phyloP scores from a whole-genome alignment of 441 rosid species.

The Eruca vesicaria region DNA sequence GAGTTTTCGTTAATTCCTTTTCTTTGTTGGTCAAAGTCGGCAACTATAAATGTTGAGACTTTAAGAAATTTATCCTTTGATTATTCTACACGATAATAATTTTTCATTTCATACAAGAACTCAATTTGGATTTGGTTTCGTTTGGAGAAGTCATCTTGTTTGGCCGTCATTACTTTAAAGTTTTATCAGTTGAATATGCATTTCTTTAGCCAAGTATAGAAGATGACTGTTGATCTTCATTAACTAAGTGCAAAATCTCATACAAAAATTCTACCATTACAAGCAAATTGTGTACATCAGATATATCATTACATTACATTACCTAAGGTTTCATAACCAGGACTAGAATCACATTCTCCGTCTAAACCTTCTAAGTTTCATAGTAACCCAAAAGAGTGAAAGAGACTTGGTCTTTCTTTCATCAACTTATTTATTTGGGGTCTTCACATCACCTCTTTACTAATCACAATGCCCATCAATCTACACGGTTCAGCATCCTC shows the following conservation, averaged over 20 bases:
- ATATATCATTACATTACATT: slow-evolving; percentile 12
- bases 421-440: slow-evolving; percentile 29
- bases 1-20: neutral
- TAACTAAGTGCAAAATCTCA: neutral
- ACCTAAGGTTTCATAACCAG: neutral
- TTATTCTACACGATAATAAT: no score
- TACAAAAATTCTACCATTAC: slow-evolving; percentile 24
- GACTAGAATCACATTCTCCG: slow-evolving; percentile 14
- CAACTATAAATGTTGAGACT: neutral
- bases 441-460: slow-evolving; percentile 48
- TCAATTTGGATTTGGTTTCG: neutral
- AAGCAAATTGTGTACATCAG: slow-evolving; percentile 24
- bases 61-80: neutral
- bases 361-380: slow-evolving; percentile 12
- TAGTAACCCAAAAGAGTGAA: slow-evolving; percentile 3
- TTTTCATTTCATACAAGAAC: neutral
- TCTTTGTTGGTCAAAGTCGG: slow-evolving; percentile 23
- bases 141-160: neutral
- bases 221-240: neutral
- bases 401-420: neutral
- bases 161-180: neutral
- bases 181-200: neutral
- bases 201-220: neutral
- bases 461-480: slow-evolving; percentile 50
- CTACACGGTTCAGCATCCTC: slow-evolving; percentile 76